Evolutionary conservation across 2,329 filamentous ascomycete species (phyloP), one percentile per base, ranked within the genome.

Genomic region (Epichloe baconii): DNA sequence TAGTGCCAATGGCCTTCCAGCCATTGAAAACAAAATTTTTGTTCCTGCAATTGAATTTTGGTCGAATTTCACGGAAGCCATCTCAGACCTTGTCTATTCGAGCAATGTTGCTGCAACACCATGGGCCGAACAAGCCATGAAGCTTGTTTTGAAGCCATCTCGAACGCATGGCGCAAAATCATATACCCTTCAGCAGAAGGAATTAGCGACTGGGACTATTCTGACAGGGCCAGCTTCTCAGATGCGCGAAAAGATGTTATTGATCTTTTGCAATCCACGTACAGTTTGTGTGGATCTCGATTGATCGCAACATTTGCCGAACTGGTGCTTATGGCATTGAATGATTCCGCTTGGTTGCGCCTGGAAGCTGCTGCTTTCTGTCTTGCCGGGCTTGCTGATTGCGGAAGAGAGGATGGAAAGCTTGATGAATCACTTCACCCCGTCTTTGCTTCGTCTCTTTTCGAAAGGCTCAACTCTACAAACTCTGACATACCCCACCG

Each of bases 41-140:
- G 78, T 86, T 0, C 78, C 81, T 1, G 79, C 83, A 1, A 74
- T 91, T 14, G 86, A 93, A 59, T 91, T 93, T 62, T 93, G 88
- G 87, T 83, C 79, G 17, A 82, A 79, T 1, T 88, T 83, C 62
- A 79, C 86, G 5, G 86, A 89, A 65, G 78, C 79, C 12, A 73
- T 82, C 71, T 78, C 74, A 53, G 85, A 81, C 61, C 71, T 68
- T 10, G 68, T 77, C 44, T 78, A 74, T 54, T 74, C 75, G 1
- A 71, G 72, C n/a, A 71, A 75, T 23, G 67, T 68, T 4, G 62
- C 66, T 4, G 66, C 70, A 5, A 66, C 70, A 3, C 57, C 66
- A 6, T 88, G 83, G 82, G 73, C 83, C 47, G 67, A 71, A 7
- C 64, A 71, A 7, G 81, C 83, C 2, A 73, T 80, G 47, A 66